Evolutionary conservation across 2,329 filamentous ascomycete genomes (phyloP).

Genomic region (Claviceps purpurea): DNA sequence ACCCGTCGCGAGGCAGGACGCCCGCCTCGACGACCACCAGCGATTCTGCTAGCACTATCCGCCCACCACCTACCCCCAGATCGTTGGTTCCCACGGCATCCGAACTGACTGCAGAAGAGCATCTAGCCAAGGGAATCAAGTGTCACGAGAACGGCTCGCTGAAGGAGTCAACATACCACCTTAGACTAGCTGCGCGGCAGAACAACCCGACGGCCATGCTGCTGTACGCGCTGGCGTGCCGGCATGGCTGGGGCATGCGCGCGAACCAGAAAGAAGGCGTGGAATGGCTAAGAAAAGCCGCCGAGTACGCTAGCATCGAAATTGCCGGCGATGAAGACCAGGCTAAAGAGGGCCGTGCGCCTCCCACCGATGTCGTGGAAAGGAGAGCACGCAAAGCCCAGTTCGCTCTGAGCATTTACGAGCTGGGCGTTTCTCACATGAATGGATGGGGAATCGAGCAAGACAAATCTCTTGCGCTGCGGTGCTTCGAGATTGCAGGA

Average conservation of each 20-base stretch:
- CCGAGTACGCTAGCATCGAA: conserved; percentile 69
- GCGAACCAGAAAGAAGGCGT: conserved; percentile 83
- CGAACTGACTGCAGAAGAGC: conserved; percentile 72
- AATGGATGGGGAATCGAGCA: conserved; percentile 97
- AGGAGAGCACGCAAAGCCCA: conserved; percentile 79
- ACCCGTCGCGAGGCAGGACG: conserved; percentile 27
- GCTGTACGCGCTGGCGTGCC: conserved; percentile 83
- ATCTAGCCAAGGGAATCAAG: conserved; percentile 79
- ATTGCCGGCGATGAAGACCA: conserved; percentile 69
- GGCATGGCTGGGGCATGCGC: conserved; percentile 96
- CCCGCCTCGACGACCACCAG: conserved; percentile 36
- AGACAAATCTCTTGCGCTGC: conserved; percentile 73
- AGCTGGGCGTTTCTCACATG: conserved; percentile 91
- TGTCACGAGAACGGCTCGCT: conserved; percentile 78
- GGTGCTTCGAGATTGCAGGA: conserved; percentile 93
- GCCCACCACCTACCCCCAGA: conserved; percentile 24
- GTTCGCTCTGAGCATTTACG: conserved; percentile 90
- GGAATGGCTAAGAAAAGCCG: conserved; percentile 81
- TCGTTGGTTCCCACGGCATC: conserved; percentile 42
- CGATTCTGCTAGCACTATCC: conserved; percentile 41
- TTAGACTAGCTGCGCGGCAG: conserved; percentile 75
- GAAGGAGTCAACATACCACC: conserved; percentile 90
- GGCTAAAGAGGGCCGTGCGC: conserved; percentile 44
- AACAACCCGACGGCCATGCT: conserved; percentile 91
- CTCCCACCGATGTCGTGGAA: conserved; percentile 46